phyloP scores from a whole-genome alignment of 164 flowering plant species.

The Euptelea pleiosperma region DNA sequence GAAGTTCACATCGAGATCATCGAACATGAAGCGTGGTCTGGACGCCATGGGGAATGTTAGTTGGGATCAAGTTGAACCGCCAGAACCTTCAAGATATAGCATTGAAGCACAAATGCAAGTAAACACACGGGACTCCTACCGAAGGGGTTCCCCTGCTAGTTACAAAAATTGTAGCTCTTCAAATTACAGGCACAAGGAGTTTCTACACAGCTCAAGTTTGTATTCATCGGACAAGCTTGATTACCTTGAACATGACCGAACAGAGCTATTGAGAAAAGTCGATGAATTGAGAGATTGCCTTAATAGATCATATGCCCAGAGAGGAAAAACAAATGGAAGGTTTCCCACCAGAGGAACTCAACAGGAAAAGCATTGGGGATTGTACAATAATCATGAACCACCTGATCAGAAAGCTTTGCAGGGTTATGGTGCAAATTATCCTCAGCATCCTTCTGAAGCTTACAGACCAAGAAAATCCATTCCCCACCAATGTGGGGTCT shows the following conservation, averaged over 20 bases:
- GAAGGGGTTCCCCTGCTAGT: conserved; percentile 15
- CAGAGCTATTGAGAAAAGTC: conserved; percentile 52
- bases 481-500: conserved; percentile 19
- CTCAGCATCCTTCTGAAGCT: conserved; percentile 25
- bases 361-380: conserved; percentile 23
- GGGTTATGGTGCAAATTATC: conserved; percentile 16
- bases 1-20: conserved; percentile 17
- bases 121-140: conserved; percentile 5
- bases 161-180: conserved; percentile 36
- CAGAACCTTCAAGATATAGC: conserved; percentile 13
- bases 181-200: conserved; percentile 26
- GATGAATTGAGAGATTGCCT: conserved; percentile 58
- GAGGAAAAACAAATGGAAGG: conserved; percentile 22
- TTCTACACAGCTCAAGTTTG: conserved; percentile 16
- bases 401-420: conserved; percentile 15
- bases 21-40: conserved; percentile 15
- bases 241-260: conserved; percentile 35
- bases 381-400: conserved; percentile 14
- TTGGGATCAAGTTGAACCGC: conserved; percentile 21
- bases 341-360: conserved; percentile 15
- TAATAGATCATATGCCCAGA: conserved; percentile 19
- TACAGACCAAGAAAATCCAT: conserved; percentile 21
- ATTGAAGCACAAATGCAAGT: conserved; percentile 4
- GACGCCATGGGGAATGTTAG: no score
- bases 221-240: conserved; percentile 24